phyloP scores from a whole-genome alignment of 805 yeast species.

The Wickerhamomyces sydowiorum region DNA sequence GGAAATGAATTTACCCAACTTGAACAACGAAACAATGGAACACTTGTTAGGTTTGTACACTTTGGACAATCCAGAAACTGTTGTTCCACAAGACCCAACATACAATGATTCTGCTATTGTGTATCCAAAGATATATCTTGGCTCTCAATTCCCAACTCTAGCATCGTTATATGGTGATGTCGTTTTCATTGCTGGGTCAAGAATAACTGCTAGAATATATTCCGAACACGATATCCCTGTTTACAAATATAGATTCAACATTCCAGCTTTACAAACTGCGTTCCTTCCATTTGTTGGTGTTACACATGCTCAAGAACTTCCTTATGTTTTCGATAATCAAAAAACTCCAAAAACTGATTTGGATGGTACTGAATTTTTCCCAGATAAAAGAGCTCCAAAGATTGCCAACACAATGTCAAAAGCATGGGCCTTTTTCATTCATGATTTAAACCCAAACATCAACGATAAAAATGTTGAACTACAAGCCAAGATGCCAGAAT shows the following conservation, averaged over 20 bases:
- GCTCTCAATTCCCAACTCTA: neutral
- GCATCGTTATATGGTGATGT: constrained; percentile 9
- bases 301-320: constrained; percentile 5
- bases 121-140: constrained; percentile 1
- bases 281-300: neutral
- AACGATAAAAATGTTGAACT: neutral
- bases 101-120: constrained; percentile 4
- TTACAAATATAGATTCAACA: constrained; percentile 7
- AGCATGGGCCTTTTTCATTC: neutral
- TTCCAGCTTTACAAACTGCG: constrained; percentile 1
- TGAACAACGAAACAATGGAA: constrained; percentile 8
- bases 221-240: constrained; percentile 3
- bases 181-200: constrained; percentile 9
- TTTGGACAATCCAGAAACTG: neutral
- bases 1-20: neutral
- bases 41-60: neutral
- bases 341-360: neutral
- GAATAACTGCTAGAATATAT: constrained; percentile 5
- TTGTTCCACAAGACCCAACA: constrained; percentile 9
- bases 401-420: neutral
- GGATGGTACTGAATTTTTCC: neutral
- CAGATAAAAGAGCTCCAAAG: neutral
- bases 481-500: neutral
- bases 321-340: constrained; percentile 6
- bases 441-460: neutral